Percentiles rank a stretch among this genome's conserved stretches.
These are phyloP conservation scores for Pythium aquatile DNA, from an alignment of 352 stramenopile genomes.

Conservation along the genomic window DNA sequence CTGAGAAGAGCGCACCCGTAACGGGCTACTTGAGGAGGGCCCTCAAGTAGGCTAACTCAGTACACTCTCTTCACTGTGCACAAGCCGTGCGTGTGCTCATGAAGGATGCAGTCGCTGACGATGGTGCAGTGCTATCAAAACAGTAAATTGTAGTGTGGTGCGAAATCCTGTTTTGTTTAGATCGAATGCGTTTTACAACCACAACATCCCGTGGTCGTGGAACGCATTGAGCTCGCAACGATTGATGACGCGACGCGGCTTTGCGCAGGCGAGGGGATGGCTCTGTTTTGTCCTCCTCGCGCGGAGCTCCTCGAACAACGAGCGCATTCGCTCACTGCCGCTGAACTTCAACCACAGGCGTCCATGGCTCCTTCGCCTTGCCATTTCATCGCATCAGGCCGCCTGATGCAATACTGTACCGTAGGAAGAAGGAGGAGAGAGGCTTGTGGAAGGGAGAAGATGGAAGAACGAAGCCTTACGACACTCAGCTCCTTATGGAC, in stretches of 20 bases:
- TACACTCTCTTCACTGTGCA: too few relatives aligned
- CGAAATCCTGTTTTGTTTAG: too few relatives aligned
- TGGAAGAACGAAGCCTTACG: background rate
- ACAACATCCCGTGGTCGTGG: background rate
- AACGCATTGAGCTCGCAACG: background rate
- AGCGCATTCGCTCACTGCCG: background rate
- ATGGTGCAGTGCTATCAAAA: too few relatives aligned
- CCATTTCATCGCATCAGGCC: background rate
- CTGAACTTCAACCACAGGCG: background rate
- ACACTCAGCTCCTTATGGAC: background rate
- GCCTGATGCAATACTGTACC: background rate
- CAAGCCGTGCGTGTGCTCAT: too few relatives aligned
- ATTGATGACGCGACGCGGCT: conserved; percentile 3
- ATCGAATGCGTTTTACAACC: conserved; percentile 1
- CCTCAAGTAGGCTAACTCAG: too few relatives aligned
- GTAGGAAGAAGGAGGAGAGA: background rate
- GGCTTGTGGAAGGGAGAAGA: background rate
- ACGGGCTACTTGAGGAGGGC: too few relatives aligned
- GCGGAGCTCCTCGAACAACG: background rate
- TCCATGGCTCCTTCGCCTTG: background rate
- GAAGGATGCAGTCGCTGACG: too few relatives aligned
- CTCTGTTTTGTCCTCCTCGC: background rate
- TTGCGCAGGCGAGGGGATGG: background rate
- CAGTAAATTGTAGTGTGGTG: too few relatives aligned
- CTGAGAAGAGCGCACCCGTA: too few relatives aligned